Percentiles rank a stretch among this genome's conserved stretches.
Conservation (phyloP, 2,329 filamentous ascomycete species). For the Aspergillus phoenicis region DNA sequence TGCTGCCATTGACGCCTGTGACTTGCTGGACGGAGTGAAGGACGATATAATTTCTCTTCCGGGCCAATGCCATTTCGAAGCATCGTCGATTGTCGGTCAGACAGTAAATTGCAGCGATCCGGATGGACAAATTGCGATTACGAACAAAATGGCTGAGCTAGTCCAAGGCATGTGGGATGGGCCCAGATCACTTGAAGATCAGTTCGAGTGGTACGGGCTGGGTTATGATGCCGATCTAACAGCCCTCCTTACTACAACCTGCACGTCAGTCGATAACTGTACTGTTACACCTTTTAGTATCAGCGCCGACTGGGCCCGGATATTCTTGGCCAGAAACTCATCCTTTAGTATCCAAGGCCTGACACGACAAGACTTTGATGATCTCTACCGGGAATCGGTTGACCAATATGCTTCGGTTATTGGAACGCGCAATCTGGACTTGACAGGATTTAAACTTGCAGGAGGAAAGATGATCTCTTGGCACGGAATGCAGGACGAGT, state of each 20-base stretch:
- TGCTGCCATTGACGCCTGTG: neutral
- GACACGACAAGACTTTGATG: constrained; percentile 27
- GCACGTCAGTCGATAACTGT: constrained; percentile 26
- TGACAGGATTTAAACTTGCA: constrained; percentile 37
- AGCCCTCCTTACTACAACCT: constrained; percentile 30
- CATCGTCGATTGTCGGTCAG: constrained; percentile 23
- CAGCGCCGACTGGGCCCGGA: constrained; percentile 36
- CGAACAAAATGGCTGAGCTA: constrained; percentile 30
- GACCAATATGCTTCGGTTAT: constrained; percentile 40
- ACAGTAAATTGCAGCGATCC: constrained; percentile 22
- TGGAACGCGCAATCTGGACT: constrained; percentile 41
- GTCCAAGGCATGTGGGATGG: constrained; percentile 38
- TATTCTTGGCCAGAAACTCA: constrained; percentile 37
- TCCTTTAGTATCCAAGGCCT: constrained; percentile 36
- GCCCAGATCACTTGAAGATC: constrained; percentile 20
- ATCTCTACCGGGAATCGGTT: constrained; percentile 28
- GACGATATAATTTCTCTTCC: neutral
- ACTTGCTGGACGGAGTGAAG: neutral
- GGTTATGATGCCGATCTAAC: constrained; percentile 28
- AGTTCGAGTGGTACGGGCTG: constrained; percentile 39
- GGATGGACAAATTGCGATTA: constrained; percentile 27
- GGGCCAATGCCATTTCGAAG: constrained; percentile 28
- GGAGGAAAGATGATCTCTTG: constrained; percentile 50
- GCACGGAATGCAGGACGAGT: constrained; percentile 45
- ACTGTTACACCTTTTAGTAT: constrained; percentile 33